Evolutionary conservation across 2,329 filamentous ascomycete species (phyloP).

Genomic region (Trichoderma afroharzianum): DNA sequence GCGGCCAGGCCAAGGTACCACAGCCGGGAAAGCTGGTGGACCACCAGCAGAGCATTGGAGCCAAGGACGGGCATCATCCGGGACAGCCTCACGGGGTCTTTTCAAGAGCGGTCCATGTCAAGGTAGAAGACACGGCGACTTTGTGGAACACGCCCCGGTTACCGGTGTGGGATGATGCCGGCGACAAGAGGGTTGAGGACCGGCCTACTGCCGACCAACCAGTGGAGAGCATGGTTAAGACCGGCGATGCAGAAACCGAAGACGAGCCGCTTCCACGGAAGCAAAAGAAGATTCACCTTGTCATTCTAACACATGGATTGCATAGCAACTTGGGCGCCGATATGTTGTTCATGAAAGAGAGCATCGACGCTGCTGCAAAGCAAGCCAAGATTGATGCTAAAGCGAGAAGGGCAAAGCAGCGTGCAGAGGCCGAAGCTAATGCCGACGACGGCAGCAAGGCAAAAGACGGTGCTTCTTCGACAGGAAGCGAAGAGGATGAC

Average conservation of each 20-base stretch:
- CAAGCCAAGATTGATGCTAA: slow-evolving; percentile 69
- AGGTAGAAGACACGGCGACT: slow-evolving; percentile 81
- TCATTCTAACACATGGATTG: slow-evolving; percentile 87
- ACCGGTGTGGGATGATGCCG: slow-evolving; percentile 57
- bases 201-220: slow-evolving; percentile 29
- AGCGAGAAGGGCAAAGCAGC: slow-evolving; percentile 52
- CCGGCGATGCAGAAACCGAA: slow-evolving; percentile 30
- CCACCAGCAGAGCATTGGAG: slow-evolving; percentile 61
- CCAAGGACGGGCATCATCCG: slow-evolving; percentile 56
- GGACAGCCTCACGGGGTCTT: slow-evolving; percentile 73
- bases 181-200: slow-evolving; percentile 28
- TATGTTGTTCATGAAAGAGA: slow-evolving; percentile 96
- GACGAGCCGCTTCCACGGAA: slow-evolving; percentile 40
- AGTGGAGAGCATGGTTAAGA: slow-evolving; percentile 33
- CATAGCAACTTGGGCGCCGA: slow-evolving; percentile 95
- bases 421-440: slow-evolving; percentile 25
- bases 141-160: slow-evolving; percentile 91
- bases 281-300: slow-evolving; percentile 80
- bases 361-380: slow-evolving; percentile 79
- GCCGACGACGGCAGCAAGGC: neutral
- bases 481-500: slow-evolving; percentile 40
- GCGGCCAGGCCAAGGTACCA: slow-evolving; percentile 46
- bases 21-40: slow-evolving; percentile 73
- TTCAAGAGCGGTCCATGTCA: slow-evolving; percentile 72
- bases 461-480: neutral